Evolutionary conservation across 2,329 filamentous ascomycete species (phyloP).

Genomic region (Sphaerulina musiva): DNA sequence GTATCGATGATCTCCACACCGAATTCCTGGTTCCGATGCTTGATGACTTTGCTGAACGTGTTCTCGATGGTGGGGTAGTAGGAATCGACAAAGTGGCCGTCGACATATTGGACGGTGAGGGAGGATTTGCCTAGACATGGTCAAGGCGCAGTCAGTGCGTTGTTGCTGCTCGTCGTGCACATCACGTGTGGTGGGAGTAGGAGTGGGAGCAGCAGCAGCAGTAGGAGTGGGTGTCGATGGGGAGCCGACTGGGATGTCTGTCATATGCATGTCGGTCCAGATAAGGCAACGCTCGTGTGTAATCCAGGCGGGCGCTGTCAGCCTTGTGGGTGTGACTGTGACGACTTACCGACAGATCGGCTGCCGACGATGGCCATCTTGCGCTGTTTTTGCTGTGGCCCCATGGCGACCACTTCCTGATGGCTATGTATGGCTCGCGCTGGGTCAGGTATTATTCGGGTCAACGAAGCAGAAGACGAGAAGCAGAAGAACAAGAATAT

Average conservation of each 20-base stretch:
- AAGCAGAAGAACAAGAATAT: too few relatives aligned
- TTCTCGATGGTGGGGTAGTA: constrained; percentile 99
- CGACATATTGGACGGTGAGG: constrained; percentile 91
- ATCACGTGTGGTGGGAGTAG: background rate
- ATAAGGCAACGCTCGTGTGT: background rate
- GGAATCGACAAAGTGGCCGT: constrained; percentile 96
- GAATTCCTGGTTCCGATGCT: constrained; percentile 86
- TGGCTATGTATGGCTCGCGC: background rate
- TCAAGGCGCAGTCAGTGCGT: background rate
- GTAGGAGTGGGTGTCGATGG: background rate
- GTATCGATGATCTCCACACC: constrained; percentile 97
- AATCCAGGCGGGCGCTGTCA: too few relatives aligned
- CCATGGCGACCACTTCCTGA: constrained; percentile 43
- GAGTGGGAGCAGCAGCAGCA: too few relatives aligned
- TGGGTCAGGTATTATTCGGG: background rate
- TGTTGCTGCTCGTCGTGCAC: too few relatives aligned
- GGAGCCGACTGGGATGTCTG: background rate
- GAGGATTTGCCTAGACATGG: constrained; percentile 77
- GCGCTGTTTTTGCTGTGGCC: constrained; percentile 71
- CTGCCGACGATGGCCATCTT: constrained; percentile 96
- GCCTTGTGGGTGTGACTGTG: constrained; percentile 1
- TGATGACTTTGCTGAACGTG: constrained; percentile 93
- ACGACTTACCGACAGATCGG: constrained; percentile 70
- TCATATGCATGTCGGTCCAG: background rate
- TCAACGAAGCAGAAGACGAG: background rate